A percentile compares a stretch with the other conserved stretches of the same genome.
Conservation (phyloP, 2,329 filamentous ascomycete genomes). For the Fusarium multiceps region DNA sequence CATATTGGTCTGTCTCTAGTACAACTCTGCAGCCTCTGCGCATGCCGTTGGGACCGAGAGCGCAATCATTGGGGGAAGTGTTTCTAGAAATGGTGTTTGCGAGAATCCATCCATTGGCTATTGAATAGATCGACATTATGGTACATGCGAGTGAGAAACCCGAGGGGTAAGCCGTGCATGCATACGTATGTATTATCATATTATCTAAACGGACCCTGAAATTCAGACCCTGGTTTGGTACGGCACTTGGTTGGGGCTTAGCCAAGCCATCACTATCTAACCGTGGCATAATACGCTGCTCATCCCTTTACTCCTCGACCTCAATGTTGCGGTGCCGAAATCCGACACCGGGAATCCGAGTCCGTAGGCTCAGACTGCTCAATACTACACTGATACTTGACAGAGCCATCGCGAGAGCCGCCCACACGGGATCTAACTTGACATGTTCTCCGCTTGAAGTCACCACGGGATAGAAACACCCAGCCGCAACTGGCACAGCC, state of each 20-base stretch:
- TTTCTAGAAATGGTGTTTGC: constrained; percentile 22
- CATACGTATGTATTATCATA: neutral
- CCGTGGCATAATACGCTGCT: constrained; percentile 5
- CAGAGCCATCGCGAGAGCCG: constrained; percentile 89
- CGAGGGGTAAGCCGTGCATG: constrained; percentile 21
- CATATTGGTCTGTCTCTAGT: neutral
- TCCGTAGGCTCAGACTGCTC: constrained; percentile 80
- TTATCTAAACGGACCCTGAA: constrained; percentile 12
- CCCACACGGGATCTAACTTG: constrained; percentile 83
- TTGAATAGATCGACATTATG: constrained; percentile 17
- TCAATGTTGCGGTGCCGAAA: constrained; percentile 51
- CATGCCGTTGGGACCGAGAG: constrained; percentile 15
- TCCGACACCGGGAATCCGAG: constrained; percentile 56
- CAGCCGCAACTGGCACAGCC: constrained; percentile 83
- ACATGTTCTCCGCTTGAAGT: constrained; percentile 65
- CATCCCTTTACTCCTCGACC: constrained; percentile 9
- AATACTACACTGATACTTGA: constrained; percentile 90
- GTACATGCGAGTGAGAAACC: constrained; percentile 13
- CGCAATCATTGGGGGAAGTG: constrained; percentile 1
- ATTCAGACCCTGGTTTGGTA: neutral
- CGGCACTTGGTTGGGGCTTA: constrained; percentile 8
- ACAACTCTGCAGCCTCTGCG: neutral
- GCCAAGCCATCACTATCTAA: constrained; percentile 15
- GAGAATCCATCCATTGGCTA: constrained; percentile 34
- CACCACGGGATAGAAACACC: constrained; percentile 73